A percentile compares a stretch with the other conserved stretches of the same genome.
phyloP scores from a whole-genome alignment of 495 filamentous ascomycete species.

The Hypoxylon fuscum region DNA sequence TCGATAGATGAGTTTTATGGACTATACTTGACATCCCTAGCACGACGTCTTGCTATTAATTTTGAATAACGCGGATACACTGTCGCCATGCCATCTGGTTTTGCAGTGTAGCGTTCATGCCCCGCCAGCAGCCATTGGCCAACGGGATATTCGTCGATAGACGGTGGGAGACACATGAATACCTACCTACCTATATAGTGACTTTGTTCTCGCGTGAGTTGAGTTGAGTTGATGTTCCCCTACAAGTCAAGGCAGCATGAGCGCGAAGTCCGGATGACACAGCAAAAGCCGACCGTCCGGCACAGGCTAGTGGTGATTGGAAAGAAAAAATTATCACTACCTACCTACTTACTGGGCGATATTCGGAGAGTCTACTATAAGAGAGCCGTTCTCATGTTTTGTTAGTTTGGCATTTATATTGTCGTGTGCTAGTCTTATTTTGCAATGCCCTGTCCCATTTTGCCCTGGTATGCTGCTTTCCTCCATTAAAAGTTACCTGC shows the following conservation, averaged over 20 bases:
- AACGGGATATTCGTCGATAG: too few relatives aligned
- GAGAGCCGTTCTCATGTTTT: constrained; percentile 11
- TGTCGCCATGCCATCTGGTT: not conserved
- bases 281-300: constrained; percentile 1
- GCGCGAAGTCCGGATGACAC: constrained; percentile 17
- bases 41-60: constrained; percentile 17
- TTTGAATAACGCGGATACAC: constrained; percentile 4
- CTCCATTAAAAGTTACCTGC: too few relatives aligned
- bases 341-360: too few relatives aligned
- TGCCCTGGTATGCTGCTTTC: constrained; percentile 27
- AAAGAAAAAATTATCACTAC: constrained; percentile 16
- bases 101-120: not conserved
- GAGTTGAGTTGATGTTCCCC: not conserved
- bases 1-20: constrained; percentile 11
- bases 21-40: constrained; percentile 7
- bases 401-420: constrained; percentile 8
- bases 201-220: not conserved
- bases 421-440: constrained; percentile 13
- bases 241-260: not conserved
- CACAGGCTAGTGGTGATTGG: constrained; percentile 8
- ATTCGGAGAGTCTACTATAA: constrained; percentile 22
- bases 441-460: constrained; percentile 1
- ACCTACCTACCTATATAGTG: constrained; percentile 9
- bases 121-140: too few relatives aligned
- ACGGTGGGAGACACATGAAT: too few relatives aligned